Conservation (phyloP, 225 moss, liverwort and hornwort genomes). For the Bryum argenteum region DNA sequence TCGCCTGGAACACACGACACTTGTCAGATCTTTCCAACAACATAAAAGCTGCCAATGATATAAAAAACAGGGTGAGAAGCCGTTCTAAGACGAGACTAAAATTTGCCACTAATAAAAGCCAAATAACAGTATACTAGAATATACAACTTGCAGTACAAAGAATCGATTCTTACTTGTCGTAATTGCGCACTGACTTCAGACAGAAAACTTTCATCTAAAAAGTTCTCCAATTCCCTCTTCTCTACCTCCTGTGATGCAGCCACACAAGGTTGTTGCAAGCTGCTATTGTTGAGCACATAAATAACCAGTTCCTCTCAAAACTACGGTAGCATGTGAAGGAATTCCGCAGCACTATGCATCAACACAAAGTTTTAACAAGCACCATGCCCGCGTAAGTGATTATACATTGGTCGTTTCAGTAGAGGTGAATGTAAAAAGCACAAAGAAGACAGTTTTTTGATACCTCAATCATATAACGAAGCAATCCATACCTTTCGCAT, state of each 20-base stretch:
- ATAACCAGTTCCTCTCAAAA: constrained; percentile 4
- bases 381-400: not conserved
- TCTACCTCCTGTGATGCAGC: constrained; percentile 69
- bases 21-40: constrained; percentile 19
- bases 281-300: not conserved
- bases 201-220: constrained; percentile 84
- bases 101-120: not conserved
- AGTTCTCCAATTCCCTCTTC: constrained; percentile 64
- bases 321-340: not conserved
- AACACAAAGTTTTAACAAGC: not conserved
- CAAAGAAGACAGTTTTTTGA: constrained; percentile 9
- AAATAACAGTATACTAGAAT: too few relatives aligned
- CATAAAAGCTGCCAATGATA: constrained; percentile 22
- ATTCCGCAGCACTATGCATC: constrained; percentile 8
- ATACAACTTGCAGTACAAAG: not conserved
- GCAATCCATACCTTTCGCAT: constrained; percentile 75
- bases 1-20: constrained; percentile 59
- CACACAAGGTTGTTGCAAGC: constrained; percentile 25
- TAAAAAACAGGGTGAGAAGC: not conserved
- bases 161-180: constrained; percentile 64
- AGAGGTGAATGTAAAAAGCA: constrained; percentile 1
- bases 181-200: constrained; percentile 92
- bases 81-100: constrained; percentile 1
- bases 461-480: not conserved
- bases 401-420: constrained; percentile 9